phyloP scores from a whole-genome alignment of 2,329 filamentous ascomycete genomes.

The Xylaria sp. region DNA sequence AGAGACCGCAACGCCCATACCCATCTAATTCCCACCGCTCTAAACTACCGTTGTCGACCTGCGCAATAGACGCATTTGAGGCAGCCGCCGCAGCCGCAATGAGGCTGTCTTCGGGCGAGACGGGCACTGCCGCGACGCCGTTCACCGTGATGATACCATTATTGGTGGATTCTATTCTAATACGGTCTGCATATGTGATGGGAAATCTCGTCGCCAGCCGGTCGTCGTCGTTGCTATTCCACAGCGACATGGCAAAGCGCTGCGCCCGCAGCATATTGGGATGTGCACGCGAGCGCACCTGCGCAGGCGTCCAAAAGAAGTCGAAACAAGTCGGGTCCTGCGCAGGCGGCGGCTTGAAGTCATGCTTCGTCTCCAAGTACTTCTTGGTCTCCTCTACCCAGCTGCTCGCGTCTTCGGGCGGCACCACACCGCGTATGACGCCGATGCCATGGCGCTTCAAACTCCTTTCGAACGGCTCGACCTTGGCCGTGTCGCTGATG shows the following conservation, averaged over 20 bases:
- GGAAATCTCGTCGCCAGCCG: slow-evolving; percentile 69
- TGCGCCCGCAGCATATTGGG: slow-evolving; percentile 71
- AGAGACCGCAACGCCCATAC: slow-evolving; percentile 68
- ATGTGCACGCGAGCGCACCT: slow-evolving; percentile 74
- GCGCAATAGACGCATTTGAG: slow-evolving; percentile 67
- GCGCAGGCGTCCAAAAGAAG: slow-evolving; percentile 77
- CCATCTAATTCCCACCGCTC: slow-evolving; percentile 78
- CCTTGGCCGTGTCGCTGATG: slow-evolving; percentile 58
- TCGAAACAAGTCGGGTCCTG: slow-evolving; percentile 77
- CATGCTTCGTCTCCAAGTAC: slow-evolving; percentile 64
- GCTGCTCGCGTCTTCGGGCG: slow-evolving; percentile 63
- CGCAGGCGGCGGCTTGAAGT: slow-evolving; percentile 64
- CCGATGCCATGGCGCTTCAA: slow-evolving; percentile 71
- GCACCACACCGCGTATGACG: slow-evolving; percentile 72
- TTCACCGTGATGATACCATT: slow-evolving; percentile 49
- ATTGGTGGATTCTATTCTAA: slow-evolving; percentile 69
- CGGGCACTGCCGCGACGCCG: slow-evolving; percentile 43
- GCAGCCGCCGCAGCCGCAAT: slow-evolving; percentile 48
- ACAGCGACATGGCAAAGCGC: slow-evolving; percentile 73
- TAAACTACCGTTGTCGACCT: slow-evolving; percentile 76
- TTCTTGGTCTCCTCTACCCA: slow-evolving; percentile 68
- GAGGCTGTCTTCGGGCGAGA: slow-evolving; percentile 46
- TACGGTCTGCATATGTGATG: slow-evolving; percentile 74
- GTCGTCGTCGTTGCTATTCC: slow-evolving; percentile 67
- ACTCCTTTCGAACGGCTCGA: slow-evolving; percentile 65